Conservation (phyloP, 75 land plant species). For the Pseudotsuga menziesii region DNA sequence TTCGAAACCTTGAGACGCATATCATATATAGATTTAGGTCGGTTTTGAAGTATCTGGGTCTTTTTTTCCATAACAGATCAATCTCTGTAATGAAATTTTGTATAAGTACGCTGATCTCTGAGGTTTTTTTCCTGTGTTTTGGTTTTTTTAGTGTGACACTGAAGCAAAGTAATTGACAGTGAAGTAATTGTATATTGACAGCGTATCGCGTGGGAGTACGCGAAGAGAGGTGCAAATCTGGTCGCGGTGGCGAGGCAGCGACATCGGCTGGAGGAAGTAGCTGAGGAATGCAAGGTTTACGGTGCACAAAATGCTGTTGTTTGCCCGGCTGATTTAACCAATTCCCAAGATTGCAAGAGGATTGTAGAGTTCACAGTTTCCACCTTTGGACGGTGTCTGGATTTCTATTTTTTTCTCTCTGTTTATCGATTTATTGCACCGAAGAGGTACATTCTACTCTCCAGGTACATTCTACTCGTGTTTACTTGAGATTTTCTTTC, state of each 20-base stretch:
- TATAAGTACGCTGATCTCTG: not conserved
- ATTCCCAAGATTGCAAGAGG: conserved; percentile 16
- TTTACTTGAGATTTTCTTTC: too few species aligned
- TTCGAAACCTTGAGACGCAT: not conserved
- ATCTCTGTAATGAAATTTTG: not conserved
- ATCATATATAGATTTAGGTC: too few species aligned
- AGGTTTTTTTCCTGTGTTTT: not conserved
- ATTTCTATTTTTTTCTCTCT: not conserved
- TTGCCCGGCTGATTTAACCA: conserved; percentile 18
- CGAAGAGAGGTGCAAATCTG: conserved; percentile 29
- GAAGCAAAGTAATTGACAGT: not conserved
- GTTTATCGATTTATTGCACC: not conserved
- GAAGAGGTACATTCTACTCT: too few species aligned
- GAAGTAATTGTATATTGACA: conserved; percentile 8
- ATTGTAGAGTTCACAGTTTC: conserved; percentile 24
- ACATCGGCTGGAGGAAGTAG: conserved; percentile 21
- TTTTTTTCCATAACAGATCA: not conserved
- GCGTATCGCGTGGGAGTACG: conserved; percentile 35
- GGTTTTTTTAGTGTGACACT: not conserved
- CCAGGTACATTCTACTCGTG: too few species aligned
- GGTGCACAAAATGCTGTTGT: conserved; percentile 28
- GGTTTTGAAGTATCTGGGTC: too few species aligned
- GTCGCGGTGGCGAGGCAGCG: conserved; percentile 28
- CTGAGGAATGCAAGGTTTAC: conserved; percentile 14
- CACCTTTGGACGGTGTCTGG: conserved; percentile 27